Evolutionary conservation across 305 asterid species (phyloP), one percentile per base, ranked within the genome.

Genomic region (Withania somnifera): DNA sequence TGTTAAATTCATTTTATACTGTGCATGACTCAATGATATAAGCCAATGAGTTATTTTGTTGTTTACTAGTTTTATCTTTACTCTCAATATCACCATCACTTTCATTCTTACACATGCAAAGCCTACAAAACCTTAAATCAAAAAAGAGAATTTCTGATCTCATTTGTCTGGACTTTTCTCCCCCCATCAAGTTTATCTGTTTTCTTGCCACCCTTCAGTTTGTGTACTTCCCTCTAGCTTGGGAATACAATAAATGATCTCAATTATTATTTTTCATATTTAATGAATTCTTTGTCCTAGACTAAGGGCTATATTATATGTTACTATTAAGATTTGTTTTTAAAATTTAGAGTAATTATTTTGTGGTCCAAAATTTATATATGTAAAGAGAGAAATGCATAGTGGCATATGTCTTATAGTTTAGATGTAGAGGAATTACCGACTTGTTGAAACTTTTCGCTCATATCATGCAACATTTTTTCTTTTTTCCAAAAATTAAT

Each of bases 71-170:
- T 82, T 80, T 87, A 75, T 78, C 78, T 79, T 71, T 67, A 83
- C 87, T 89, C 19, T 80, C 89, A 89, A 82, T 90, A 92, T 88
- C 85, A 84, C 66, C 66, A 81, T 93, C 94, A 88, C 91, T 92
- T 85, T 90, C 97, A 2, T 2, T 56, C 94, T 90, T 88, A 90
- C 95, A 90, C 89, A 87, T 87, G 87, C 93, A 85, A 83, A 88
- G 90, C 88, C 94, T 84, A 88, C 86, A 86, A 86, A 88, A 75
- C 66, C 61, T 64, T 83, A 50, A 73, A 26, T 67, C 73, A 84
- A 79, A 90, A 91, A 91, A 89, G 94, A 88, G 94, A 83, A 91
- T 89, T 86, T 91, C 94, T 92, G 94, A 92, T 87, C 90, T 82
- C 93, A 89, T 90, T 89, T 91, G 88, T 92, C 90, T 91, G 94